These are phyloP conservation scores for Ramicandelaber brevisporus DNA, from an alignment of 192 early-diverging fungal genomes.

Conservation along the genomic window DNA sequence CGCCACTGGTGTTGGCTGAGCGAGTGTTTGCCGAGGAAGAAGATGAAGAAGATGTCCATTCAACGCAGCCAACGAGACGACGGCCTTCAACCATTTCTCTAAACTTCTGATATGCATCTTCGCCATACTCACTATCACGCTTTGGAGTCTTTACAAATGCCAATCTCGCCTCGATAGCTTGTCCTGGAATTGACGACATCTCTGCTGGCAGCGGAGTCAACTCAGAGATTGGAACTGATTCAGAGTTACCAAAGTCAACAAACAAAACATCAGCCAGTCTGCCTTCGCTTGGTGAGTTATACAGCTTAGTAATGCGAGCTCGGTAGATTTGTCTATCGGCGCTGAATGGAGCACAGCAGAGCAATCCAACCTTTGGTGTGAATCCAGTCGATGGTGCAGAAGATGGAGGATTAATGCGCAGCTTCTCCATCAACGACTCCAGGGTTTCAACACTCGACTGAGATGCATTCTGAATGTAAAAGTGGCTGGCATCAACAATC, in stretches of 20 bases:
- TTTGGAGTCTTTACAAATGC: slow-evolving; percentile 47
- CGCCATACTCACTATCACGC: slow-evolving; percentile 41
- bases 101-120: slow-evolving; percentile 43
- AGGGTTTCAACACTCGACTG: slow-evolving; percentile 27
- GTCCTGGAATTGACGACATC: slow-evolving; percentile 39
- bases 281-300: slow-evolving; percentile 18
- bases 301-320: slow-evolving; percentile 42
- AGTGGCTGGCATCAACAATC: slow-evolving; percentile 22
- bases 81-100: slow-evolving; percentile 31
- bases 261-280: slow-evolving; percentile 54
- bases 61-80: slow-evolving; percentile 46
- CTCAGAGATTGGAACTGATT: slow-evolving; percentile 38
- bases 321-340: slow-evolving; percentile 80
- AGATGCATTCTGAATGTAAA: slow-evolving; percentile 37
- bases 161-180: slow-evolving; percentile 59
- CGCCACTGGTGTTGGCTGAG: slow-evolving; percentile 13
- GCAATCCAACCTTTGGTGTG: slow-evolving; percentile 38
- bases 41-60: no score
- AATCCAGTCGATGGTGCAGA: slow-evolving; percentile 11
- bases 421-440: slow-evolving; percentile 62
- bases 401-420: slow-evolving; percentile 30
- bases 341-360: slow-evolving; percentile 62
- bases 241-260: slow-evolving; percentile 89
- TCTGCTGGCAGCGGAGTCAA: slow-evolving; percentile 46
- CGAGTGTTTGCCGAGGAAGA: no score